Evolutionary conservation across 495 filamentous ascomycete species (phyloP).

Genomic region (Annulohypoxylon stygium): DNA sequence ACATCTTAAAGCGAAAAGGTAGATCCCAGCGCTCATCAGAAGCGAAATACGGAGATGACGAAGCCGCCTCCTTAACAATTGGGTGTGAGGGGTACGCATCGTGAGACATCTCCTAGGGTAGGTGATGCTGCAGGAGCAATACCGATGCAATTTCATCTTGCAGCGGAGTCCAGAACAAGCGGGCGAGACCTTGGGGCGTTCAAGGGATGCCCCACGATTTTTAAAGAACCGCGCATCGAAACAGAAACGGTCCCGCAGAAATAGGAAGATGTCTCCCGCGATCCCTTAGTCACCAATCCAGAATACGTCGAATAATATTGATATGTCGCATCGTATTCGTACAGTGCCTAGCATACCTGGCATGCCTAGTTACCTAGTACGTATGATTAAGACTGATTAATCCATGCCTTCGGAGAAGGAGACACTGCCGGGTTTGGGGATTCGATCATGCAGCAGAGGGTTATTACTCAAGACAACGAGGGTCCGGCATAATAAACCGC

Average conservation of each 20-base stretch:
- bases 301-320: slow-evolving; percentile 23
- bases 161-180: slow-evolving; percentile 45
- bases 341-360: background rate
- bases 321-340: slow-evolving; percentile 35
- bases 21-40: slow-evolving; percentile 1
- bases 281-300: slow-evolving; percentile 32
- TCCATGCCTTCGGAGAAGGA: slow-evolving; percentile 31
- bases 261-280: slow-evolving; percentile 11
- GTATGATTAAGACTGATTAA: slow-evolving; percentile 26
- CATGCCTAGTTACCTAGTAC: no score
- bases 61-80: slow-evolving; percentile 4
- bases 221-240: slow-evolving; percentile 36
- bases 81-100: slow-evolving; percentile 21
- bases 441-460: slow-evolving; percentile 29
- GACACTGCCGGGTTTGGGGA: slow-evolving; percentile 45
- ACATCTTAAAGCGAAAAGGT: background rate
- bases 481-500: slow-evolving; percentile 45
- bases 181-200: slow-evolving; percentile 39
- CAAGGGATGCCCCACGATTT: slow-evolving; percentile 48
- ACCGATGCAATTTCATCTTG: slow-evolving; percentile 52
- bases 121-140: slow-evolving; percentile 47
- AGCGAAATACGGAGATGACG: slow-evolving; percentile 13
- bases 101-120: slow-evolving; percentile 37
- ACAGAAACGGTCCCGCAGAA: slow-evolving; percentile 26
- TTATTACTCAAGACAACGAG: slow-evolving; percentile 32